Base-by-base conservation (phyloP, 192 early-diverging fungal species). In the Coemansia umbellata region DNA sequence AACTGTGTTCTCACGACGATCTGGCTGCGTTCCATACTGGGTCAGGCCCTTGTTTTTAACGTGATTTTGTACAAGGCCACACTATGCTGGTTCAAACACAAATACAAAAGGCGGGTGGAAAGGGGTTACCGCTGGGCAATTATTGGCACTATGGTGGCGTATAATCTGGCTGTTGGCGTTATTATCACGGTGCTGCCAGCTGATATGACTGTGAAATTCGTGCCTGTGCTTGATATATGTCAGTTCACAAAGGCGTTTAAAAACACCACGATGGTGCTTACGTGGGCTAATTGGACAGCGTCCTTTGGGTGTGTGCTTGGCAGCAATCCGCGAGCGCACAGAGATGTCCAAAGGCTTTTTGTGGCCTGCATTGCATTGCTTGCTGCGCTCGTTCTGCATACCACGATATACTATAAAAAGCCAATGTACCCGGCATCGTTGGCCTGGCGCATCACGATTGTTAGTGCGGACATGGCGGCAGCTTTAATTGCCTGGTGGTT, bases 1-100 rank as follows among this genome's bases (percentile, higher is more conserved):
- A 65, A 62, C 37, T 78, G 76, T 26, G 35, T 73, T 0, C 52
- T 78, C 5, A 49, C 32, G 1, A 51, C 30, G 3, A 27, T 78
- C 1, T 78, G 76, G 76, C 28, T 73, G 44, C 61, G 69, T 21
- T 50, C 66, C 1, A 37, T 63, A 5, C 35, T 60, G 23, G 76
- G 76, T 0, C 65, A 68, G 28, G 56, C 30, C 9, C 8, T 47
- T 10, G n/a, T 58, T 4, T 37, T 40, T 21, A 23, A 28, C 5
- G 10, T 64, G 0, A 15, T 75, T 8, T 5, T 31, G 2, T 23
- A 52, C 4, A 52, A 56, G 10, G 17, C 47, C 13, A 40, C 42
- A 0, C n/a, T 8, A 2, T 21, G 63, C 0, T 35, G 21, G 7
- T 49, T 61, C 2, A 52, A 47, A 17, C 53, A 74, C 52, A 1